Base-by-base conservation (phyloP, 2,329 filamentous ascomycete species). In the Graphilbum fragrans region DNA sequence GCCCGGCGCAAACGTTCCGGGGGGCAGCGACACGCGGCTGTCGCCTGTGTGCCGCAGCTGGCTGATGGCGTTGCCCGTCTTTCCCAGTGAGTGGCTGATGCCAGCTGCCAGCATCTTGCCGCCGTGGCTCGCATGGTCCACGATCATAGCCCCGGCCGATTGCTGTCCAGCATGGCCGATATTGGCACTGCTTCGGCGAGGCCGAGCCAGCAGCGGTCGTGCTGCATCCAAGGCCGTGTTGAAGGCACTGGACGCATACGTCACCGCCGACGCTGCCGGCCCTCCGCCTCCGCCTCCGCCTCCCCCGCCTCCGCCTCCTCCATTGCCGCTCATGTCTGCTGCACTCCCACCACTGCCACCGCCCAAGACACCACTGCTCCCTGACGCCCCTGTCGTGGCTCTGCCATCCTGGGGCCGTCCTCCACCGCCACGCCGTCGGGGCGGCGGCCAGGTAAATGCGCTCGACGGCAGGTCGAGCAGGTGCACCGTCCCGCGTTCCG, bases 401-500 rank as follows among this genome's bases (percentile, higher is more conserved):
- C 17, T 19, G 8, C 60, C 59, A 31, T 74, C 67, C 45, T 59
- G 62, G 31, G 53, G 53, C 39, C 60, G 63, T n/a, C n/a, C n/a
- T n/a, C n/a, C n/a, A 45, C 58, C 60, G 8, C 36, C 25, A 44
- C 69, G 66, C 41, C 71, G 67, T 32, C 74, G 70, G 34, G 77
- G 80, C 20, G 87, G 85, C 33, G 88, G 88, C 88, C 88, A 94
- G 49, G 83, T 78, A 52, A 88, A 90, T 5, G 86, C 85, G 47
- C 77, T 83, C 36, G 77, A 70, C 9, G 87, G 86, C 59, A 96
- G 75, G 50, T 94, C 85, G 49, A 94, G 80, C 35, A 96, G 74
- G 61, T 98, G 92, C 11, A 95, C 80, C 9, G 92, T 98, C n/a
- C 90, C 87, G 51, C 88, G 84, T 53, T 94, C 86, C 1, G 92